Base-by-base conservation (phyloP, 1,284 basidiomycete species). In the Retiboletus flavoniger region DNA sequence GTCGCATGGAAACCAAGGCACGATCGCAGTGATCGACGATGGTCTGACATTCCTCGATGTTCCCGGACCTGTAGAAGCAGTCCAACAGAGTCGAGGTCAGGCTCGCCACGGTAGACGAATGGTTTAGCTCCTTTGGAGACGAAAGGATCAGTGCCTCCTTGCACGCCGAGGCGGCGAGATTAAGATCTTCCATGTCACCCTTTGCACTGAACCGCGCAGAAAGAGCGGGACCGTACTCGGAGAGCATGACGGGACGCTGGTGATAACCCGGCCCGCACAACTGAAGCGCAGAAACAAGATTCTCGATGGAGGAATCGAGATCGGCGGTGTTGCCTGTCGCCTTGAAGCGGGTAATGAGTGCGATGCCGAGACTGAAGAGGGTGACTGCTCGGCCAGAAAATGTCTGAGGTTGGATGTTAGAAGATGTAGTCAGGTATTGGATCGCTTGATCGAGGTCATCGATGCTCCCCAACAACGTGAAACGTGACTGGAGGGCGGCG, bases 361-460 rank as follows among this genome's bases (percentile, higher is more conserved):
- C 42, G 5, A 16, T 9, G 9, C 57, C 56, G 5, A 66, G 66
- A 32, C 8, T 46, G 28, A 48, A 11, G 28, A 67, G 53, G 32
- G 66, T 61, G 36, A 32, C 29, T 5, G 47, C 42, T n/a, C 54
- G 56, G 29, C 54, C 45, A 28, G 35, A 14, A 26, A 51, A 56
- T 3, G 55, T 54, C 1, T 17, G n/a, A 19, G 57, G 54, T 26
- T 54, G 56, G 24, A 68, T 68, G 24, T 45, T 35, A 26, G 53
- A 54, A 11, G 64, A 69, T n/a, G 46, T 47, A 21, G 51, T 57
- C 32, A 66, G 42, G 29, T 55, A 60, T 46, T 51, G 54, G 34
- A 66, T 70, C 9, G 66, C 60, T 47, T 41, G 55, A 32, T 66
- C 47, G 26, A 66, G 59, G 39, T 66, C 66, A 9, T 47, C 34